Percentiles rank a stretch among this genome's conserved stretches.
Conservation (phyloP, 2,329 filamentous ascomycete genomes). For the Pochonia chlamydosporia region DNA sequence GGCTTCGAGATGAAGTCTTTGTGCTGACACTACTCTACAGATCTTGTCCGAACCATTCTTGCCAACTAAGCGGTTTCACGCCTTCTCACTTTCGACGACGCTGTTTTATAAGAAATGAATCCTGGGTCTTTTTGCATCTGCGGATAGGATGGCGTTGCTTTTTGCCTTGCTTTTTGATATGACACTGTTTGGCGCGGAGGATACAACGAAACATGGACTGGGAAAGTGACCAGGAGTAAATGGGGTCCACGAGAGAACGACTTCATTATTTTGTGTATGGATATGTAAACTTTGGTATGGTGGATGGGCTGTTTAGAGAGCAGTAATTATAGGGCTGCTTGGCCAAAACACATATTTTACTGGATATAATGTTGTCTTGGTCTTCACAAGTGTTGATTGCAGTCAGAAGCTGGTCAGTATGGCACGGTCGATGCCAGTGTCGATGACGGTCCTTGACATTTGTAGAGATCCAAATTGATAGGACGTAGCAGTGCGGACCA, state of each 20-base stretch:
- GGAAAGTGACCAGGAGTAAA: background rate
- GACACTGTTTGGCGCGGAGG: conserved; percentile 8
- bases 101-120: conserved; percentile 1
- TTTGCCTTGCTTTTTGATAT: conserved; percentile 9
- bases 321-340: background rate
- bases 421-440: too few relatives aligned
- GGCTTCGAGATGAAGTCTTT: background rate
- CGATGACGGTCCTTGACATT: too few relatives aligned
- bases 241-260: background rate
- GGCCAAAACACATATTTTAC: background rate
- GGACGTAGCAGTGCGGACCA: too few relatives aligned
- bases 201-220: background rate
- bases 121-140: conserved; percentile 23
- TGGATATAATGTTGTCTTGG: background rate
- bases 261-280: conserved; percentile 4
- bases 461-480: too few relatives aligned
- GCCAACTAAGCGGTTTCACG: conserved; percentile 55
- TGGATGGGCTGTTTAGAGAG: background rate
- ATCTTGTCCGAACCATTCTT: conserved; percentile 80
- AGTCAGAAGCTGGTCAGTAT: too few relatives aligned
- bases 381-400: too few relatives aligned
- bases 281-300: conserved; percentile 1
- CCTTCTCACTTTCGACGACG: background rate
- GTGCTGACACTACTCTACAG: conserved; percentile 33
- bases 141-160: conserved; percentile 26